These are phyloP conservation scores for Hyphopichia khmerensis DNA, from an alignment of 1,139 yeast species.

Conservation along the genomic window DNA sequence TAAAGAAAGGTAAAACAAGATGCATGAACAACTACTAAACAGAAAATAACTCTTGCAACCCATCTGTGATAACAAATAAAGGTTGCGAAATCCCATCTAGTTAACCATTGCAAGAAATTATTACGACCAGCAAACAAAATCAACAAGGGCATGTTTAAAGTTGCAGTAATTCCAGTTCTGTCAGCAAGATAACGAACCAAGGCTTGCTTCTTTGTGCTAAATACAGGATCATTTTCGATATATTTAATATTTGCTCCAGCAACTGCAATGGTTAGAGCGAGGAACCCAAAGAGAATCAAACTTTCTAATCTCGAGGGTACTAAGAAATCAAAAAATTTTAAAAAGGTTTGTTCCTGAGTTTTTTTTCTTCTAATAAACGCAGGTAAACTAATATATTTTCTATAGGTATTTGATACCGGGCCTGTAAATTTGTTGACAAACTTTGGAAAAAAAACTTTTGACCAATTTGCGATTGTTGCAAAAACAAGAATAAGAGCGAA, in stretches of 20 bases:
- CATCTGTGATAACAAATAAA: conserved; percentile 39
- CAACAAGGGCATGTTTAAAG: conserved; percentile 31
- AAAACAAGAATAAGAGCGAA: conserved; percentile 47
- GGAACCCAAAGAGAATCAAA: conserved; percentile 33
- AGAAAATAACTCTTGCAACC: conserved; percentile 32
- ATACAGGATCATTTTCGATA: conserved; percentile 24
- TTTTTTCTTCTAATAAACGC: conserved; percentile 26
- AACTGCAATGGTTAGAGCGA: conserved; percentile 44
- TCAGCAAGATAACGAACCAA: conserved; percentile 29
- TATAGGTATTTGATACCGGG: conserved; percentile 21
- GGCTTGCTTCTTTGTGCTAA: conserved; percentile 14
- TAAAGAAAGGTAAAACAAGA: conserved; percentile 34
- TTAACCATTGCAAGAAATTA: conserved; percentile 42
- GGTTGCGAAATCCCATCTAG: conserved; percentile 37
- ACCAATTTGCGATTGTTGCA: conserved; percentile 44
- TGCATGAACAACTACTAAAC: conserved; percentile 33
- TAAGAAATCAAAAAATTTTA: conserved; percentile 19
- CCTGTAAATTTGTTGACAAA: conserved; percentile 20
- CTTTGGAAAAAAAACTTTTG: conserved; percentile 26
- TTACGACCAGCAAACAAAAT: conserved; percentile 46
- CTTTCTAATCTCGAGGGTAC: conserved; percentile 31
- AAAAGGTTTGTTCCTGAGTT: conserved; percentile 18
- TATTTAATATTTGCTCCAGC: conserved; percentile 19
- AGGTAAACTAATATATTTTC: conserved; percentile 31
- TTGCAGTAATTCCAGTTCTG: conserved; percentile 33